These are phyloP conservation scores for Globisporangium okanoganense DNA, from an alignment of 352 stramenopile species.

Conservation along the genomic window DNA sequence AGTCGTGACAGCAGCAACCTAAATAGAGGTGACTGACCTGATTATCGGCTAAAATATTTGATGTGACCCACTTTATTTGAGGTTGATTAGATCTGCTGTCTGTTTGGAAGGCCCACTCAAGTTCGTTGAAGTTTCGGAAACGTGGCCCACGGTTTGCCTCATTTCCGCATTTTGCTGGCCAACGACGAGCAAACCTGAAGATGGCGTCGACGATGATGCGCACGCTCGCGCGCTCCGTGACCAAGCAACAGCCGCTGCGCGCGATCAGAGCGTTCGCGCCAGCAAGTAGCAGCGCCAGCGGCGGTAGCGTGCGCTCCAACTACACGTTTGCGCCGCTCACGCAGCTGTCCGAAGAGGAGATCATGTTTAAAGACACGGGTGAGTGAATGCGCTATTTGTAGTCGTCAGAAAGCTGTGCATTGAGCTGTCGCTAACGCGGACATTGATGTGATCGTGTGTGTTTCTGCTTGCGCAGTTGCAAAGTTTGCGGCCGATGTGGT, in stretches of 20 bases:
- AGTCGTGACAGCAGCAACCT: too few relatives aligned
- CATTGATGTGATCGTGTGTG: background rate
- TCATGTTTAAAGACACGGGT: slow-evolving; percentile 66
- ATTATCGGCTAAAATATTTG: too few relatives aligned
- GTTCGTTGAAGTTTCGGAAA: slow-evolving; percentile 1
- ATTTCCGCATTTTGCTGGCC: slow-evolving; percentile 2
- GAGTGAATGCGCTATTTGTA: background rate
- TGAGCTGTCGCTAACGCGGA: background rate
- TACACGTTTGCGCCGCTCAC: slow-evolving; percentile 40
- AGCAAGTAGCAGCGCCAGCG: background rate
- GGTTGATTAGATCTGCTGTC: background rate
- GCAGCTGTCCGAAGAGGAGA: slow-evolving; percentile 59
- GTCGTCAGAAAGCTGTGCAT: background rate
- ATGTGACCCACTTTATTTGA: background rate
- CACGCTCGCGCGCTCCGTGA: background rate
- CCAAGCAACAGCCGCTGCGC: slow-evolving; percentile 2
- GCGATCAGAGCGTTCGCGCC: background rate
- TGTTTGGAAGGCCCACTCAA: background rate
- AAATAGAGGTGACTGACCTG: too few relatives aligned
- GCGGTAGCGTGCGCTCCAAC: slow-evolving; percentile 13
- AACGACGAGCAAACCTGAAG: background rate
- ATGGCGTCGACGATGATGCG: slow-evolving; percentile 12
- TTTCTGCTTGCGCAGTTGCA: slow-evolving; percentile 33
- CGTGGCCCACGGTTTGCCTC: background rate
- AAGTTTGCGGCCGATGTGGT: slow-evolving; percentile 87